Evolutionary conservation across 2,329 filamentous ascomycete species (phyloP).

Genomic region (Sporothrix variecibatus): DNA sequence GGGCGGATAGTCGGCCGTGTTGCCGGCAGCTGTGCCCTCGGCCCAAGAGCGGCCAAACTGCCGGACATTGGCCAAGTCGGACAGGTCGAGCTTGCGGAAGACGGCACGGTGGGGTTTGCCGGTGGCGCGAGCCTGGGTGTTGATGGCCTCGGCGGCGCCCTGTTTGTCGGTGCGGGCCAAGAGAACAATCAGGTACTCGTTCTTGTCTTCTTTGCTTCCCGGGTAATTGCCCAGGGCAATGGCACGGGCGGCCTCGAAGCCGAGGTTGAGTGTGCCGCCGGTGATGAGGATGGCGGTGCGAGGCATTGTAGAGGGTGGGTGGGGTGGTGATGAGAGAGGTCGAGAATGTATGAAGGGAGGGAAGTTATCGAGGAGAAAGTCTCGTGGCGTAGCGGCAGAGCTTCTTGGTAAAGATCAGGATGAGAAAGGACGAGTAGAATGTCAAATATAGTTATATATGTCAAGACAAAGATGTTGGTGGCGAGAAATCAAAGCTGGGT

Average conservation of each 20-base stretch:
- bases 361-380: neutral
- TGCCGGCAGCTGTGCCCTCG: neutral
- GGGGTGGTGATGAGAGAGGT: neutral
- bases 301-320: neutral
- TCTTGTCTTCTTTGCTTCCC: constrained; percentile 7
- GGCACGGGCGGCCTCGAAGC: constrained; percentile 23
- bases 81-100: constrained; percentile 20
- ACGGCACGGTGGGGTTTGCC: constrained; percentile 4
- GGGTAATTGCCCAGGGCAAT: constrained; percentile 21
- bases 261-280: constrained; percentile 23
- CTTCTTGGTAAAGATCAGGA: neutral
- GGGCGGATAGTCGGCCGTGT: neutral
- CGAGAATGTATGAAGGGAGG: neutral
- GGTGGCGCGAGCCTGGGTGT: neutral
- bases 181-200: constrained; percentile 12
- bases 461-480: too few species aligned
- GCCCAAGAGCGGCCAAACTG: constrained; percentile 17
- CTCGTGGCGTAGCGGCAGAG: too few species aligned
- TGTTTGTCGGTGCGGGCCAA: constrained; percentile 18
- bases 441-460: too few species aligned
- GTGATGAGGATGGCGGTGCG: constrained; percentile 24
- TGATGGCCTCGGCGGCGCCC: constrained; percentile 17
- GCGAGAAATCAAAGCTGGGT: too few species aligned
- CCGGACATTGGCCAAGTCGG: constrained; percentile 21
- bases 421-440: neutral